Evolutionary conservation across 495 filamentous ascomycete species (phyloP).

Genomic region (Penicillium turbatum): DNA sequence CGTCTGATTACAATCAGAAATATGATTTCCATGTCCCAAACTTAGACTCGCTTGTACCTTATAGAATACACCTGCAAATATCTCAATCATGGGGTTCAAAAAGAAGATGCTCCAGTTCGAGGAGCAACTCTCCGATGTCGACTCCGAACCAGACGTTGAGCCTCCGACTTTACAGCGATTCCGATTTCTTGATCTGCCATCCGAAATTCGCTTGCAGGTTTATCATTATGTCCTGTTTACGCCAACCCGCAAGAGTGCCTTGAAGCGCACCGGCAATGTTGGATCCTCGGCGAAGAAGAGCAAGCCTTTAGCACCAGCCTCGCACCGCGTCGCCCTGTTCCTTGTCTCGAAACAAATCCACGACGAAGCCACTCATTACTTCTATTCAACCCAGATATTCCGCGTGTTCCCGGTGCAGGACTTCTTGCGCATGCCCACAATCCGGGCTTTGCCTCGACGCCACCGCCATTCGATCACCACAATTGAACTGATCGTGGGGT

Average conservation of each 20-base stretch:
- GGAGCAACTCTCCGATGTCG: slow-evolving; percentile 7
- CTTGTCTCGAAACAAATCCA: slow-evolving; percentile 61
- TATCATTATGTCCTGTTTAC: slow-evolving; percentile 61
- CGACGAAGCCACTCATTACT: slow-evolving; percentile 65
- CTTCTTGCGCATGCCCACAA: slow-evolving; percentile 57
- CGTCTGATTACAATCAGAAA: neutral
- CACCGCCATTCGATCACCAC: slow-evolving; percentile 64
- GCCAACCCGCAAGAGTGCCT: slow-evolving; percentile 28
- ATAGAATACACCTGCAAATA: slow-evolving; percentile 2
- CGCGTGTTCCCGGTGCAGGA: slow-evolving; percentile 72
- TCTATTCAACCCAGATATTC: slow-evolving; percentile 73
- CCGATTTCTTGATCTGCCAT: slow-evolving; percentile 71
- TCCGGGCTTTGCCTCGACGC: slow-evolving; percentile 43
- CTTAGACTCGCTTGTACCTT: neutral
- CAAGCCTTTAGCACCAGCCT: slow-evolving; percentile 46
- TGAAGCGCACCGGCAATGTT: slow-evolving; percentile 44
- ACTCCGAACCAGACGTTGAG: slow-evolving; percentile 10
- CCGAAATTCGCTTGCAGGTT: slow-evolving; percentile 69
- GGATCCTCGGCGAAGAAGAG: slow-evolving; percentile 75
- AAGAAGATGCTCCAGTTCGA: slow-evolving; percentile 17
- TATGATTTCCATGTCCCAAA: slow-evolving; percentile 3
- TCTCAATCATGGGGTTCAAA: slow-evolving; percentile 20
- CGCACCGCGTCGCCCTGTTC: slow-evolving; percentile 56
- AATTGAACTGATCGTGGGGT: slow-evolving; percentile 74
- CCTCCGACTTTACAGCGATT: slow-evolving; percentile 45